phyloP scores from a whole-genome alignment of 129 eudicot species.

The Glebionis coronaria region DNA sequence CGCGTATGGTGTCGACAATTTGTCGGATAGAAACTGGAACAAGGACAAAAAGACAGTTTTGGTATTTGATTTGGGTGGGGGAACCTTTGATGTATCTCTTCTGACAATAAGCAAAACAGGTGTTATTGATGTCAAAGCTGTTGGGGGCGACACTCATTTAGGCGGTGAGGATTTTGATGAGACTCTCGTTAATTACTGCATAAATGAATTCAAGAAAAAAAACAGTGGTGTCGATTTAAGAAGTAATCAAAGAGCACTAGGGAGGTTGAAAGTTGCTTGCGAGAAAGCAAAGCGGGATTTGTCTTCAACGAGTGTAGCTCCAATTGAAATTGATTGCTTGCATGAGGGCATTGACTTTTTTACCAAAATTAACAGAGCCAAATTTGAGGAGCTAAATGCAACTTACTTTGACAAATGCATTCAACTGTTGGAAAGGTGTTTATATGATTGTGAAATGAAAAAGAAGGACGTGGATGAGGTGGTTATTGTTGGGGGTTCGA shows the following conservation, averaged over 20 bases:
- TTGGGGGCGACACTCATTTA: neutral
- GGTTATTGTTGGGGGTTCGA: neutral
- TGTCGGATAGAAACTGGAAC: neutral
- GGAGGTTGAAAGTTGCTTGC: conserved; percentile 1
- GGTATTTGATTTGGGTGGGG: conserved; percentile 3
- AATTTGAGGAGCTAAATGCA: neutral
- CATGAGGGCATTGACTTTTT: neutral
- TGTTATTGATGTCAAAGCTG: neutral
- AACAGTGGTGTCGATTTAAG: neutral
- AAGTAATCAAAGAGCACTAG: neutral
- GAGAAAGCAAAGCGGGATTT: neutral
- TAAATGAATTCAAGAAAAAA: neutral
- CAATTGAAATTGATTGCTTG: neutral
- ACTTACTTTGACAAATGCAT: neutral
- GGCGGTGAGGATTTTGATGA: neutral
- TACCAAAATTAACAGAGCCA: neutral
- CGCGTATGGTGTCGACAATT: neutral
- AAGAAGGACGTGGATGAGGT: neutral
- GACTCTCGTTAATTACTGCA: neutral
- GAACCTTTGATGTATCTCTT: neutral
- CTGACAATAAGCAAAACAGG: neutral
- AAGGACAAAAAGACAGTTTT: neutral
- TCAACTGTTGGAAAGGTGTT: neutral
- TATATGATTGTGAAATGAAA: neutral
- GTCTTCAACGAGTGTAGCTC: neutral